Base-by-base conservation (phyloP, 1,284 basidiomycete species). In the Marasmius tenuissimus region DNA sequence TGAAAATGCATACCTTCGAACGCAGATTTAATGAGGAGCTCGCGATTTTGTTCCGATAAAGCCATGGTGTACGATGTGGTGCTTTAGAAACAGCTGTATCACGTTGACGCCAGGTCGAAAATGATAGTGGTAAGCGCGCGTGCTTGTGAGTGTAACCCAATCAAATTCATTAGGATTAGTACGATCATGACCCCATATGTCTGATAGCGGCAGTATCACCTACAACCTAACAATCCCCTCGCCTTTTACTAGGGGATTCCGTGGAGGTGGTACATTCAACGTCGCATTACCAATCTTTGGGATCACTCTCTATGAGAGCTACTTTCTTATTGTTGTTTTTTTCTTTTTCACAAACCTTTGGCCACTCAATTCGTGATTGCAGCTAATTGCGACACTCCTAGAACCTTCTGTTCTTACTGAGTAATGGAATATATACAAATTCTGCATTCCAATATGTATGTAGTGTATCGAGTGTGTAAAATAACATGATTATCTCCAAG, bases 171-270 rank as follows among this genome's bases (percentile, higher is more conserved):
- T 58, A 58, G 56, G 42, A 33, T 18, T 12, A 22, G n/a, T 47
- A 42, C 3, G n/a, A 40, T 20, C 8, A 35, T 16, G 20, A 6
- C 57, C 27, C 4, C 34, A 33, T 12, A 34, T 33, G 18, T 14
- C 12, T 8, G 22, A 8, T 38, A 20, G 57, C 47, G 47, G 34
- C 47, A 50, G 57, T 50, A 49, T 37, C 27, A 49, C 34, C 47
- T 34, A 58, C 57, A 58, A 58, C 34, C 56, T 12, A 66, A 73
- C 74, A 74, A 74, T 75, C 72, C 73, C 73, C 73, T 75, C 74
- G 74, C 74, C 74, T 75, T 75, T 75, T 75, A 75, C 74, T 75
- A 75, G 73, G 73, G 74, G 73, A 75, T 74, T 74, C 74, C 73
- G 74, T 75, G 74, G 66, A 69, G 71, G 68, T 74, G 69, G 70